A percentile compares a stretch with the other conserved stretches of the same genome.
Conservation (phyloP, 176 grass and related monocot species). For the Oryza rufipogon region DNA sequence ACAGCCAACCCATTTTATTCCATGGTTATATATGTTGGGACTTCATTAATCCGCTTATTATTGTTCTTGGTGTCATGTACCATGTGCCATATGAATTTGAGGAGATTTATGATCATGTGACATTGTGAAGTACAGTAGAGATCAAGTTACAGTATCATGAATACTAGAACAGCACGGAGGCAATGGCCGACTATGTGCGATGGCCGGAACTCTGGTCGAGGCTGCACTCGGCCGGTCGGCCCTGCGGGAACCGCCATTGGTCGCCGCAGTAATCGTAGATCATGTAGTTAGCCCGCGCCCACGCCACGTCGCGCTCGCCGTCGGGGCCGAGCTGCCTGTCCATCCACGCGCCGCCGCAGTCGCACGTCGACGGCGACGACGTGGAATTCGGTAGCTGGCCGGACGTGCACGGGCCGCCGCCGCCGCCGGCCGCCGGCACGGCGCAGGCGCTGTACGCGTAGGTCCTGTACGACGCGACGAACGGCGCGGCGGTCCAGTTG, state of each 20-base stretch:
- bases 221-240: constrained; percentile 47
- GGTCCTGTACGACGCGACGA: constrained; percentile 45
- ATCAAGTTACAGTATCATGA: not conserved
- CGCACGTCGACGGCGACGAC: not conserved
- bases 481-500: constrained; percentile 48
- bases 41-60: not conserved
- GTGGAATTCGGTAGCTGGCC: not conserved
- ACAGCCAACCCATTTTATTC: not conserved
- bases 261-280: constrained; percentile 58
- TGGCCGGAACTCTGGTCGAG: not conserved
- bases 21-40: not conserved
- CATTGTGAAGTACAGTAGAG: not conserved
- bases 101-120: no score
- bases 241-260: constrained; percentile 33
- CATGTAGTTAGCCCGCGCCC: constrained; percentile 43
- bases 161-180: not conserved
- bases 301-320: constrained; percentile 35
- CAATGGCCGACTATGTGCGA: not conserved
- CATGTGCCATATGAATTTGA: no score
- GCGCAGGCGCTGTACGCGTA: constrained; percentile 42
- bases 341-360: constrained; percentile 35
- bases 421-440: not conserved
- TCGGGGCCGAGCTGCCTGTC: constrained; percentile 7
- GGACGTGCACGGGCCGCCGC: not conserved
- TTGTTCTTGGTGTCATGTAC: not conserved